Base-by-base conservation (phyloP, 805 yeast species). In the Candida silvatica region DNA sequence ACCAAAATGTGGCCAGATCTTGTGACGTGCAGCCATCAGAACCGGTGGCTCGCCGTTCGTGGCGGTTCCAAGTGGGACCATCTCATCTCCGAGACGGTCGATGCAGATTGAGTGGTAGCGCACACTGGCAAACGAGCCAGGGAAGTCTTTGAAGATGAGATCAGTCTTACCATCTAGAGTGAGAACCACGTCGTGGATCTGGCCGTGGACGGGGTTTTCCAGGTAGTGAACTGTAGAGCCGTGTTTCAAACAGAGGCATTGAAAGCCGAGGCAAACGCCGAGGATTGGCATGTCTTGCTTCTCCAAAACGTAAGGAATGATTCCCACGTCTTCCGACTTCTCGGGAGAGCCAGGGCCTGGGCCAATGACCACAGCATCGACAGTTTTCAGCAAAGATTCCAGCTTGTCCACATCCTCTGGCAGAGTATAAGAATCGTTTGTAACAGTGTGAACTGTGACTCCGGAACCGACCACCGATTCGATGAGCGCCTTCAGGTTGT, bases 281-380 rank as follows among this genome's bases (percentile, higher is more conserved):
- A 92, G 58, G 0, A 87, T 69, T 0, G 97, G 97, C 1, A 77
- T 48, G 0, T 49, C 38, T n/a, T 49, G 48, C 5, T 52, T 47
- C 22, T 59, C 47, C 18, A 72, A 80, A 44, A 88, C 39, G 6
- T 58, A 56, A 0, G 77, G 71, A 12, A 88, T 73, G 8, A 86
- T 67, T 0, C 95, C 96, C 20, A 80, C 73, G 48, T 88, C 97
- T 2, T 51, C 25, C 4, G 68, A 49, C 46, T 62, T 60, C 1
- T 59, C 56, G 0, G 98, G 98, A 46, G 83, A 75, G 0, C 99
- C 99, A 0, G 99, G 99, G 0, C 99, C 99, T 0, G 99, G 99
- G 0, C 98, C 98, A 6, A 92, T 67, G 0, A 92, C 75, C 3
- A 92, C 65, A 23, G 86, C 86, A 38, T 82, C 85, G 44, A 85